Conservation (phyloP, 768 basidiomycete species). For the Naganishia randhawae region DNA sequence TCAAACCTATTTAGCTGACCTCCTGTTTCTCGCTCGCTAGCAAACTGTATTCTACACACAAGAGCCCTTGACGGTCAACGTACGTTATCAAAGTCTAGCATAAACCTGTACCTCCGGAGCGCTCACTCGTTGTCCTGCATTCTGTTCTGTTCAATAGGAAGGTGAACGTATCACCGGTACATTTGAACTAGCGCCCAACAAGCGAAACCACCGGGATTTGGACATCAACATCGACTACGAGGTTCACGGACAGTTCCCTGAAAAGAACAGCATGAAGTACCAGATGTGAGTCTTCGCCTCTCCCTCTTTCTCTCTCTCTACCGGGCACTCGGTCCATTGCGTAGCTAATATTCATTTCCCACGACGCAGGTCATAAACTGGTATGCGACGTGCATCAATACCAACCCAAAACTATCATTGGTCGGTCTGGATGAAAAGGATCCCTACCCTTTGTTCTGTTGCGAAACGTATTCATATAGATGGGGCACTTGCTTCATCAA, state of each 20-base stretch:
- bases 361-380: too few species aligned
- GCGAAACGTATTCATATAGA: too few species aligned
- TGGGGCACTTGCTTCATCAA: too few species aligned
- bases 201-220: slow-evolving; percentile 87
- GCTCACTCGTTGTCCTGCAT: not conserved
- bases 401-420: too few species aligned
- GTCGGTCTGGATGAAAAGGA: too few species aligned
- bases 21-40: not conserved
- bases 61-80: slow-evolving; percentile 49
- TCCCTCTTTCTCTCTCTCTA: not conserved
- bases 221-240: slow-evolving; percentile 81
- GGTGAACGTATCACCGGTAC: slow-evolving; percentile 70
- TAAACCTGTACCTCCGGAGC: not conserved
- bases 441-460: too few species aligned
- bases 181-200: slow-evolving; percentile 79
- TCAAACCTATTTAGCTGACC: not conserved
- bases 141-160: slow-evolving; percentile 50
- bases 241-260: slow-evolving; percentile 50
- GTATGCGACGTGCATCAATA: too few species aligned
- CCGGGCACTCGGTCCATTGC: not conserved
- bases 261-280: slow-evolving; percentile 48
- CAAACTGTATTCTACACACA: slow-evolving; percentile 91
- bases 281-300: slow-evolving; percentile 49
- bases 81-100: not conserved
- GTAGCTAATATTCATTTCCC: not conserved